Percentiles rank a stretch among this genome's conserved stretches.
phyloP scores from a whole-genome alignment of 1,284 basidiomycete genomes.

The Cryptococcus sp. region DNA sequence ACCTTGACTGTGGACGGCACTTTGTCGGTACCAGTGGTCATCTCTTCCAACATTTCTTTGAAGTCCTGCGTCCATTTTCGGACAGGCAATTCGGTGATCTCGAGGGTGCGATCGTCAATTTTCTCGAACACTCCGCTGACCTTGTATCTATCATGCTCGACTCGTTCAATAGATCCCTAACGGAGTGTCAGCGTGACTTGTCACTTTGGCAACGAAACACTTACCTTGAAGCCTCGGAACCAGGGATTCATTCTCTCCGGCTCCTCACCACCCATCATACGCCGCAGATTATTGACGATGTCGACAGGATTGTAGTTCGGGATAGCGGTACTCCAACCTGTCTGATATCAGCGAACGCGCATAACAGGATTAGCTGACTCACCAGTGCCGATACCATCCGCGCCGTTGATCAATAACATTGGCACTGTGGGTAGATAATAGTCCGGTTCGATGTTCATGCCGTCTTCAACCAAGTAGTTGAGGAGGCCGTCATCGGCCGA shows the following conservation, averaged over 20 bases:
- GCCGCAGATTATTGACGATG: conserved; percentile 82
- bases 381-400: conserved; percentile 98
- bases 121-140: conserved; percentile 74
- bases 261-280: conserved; percentile 85
- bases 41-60: conserved; percentile 83
- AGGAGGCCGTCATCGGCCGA: conserved; percentile 82
- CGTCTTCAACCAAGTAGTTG: conserved; percentile 84
- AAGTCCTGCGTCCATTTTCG: conserved; percentile 93
- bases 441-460: conserved; percentile 85
- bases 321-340: conserved; percentile 92
- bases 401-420: conserved; percentile 87
- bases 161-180: conserved; percentile 78
- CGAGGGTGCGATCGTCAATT: conserved; percentile 81
- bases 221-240: conserved; percentile 84
- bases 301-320: conserved; percentile 94
- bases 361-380: conserved; percentile 10
- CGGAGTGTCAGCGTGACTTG: background rate
- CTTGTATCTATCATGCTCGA: conserved; percentile 83
- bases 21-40: conserved; percentile 63
- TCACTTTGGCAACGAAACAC: conserved; percentile 7
- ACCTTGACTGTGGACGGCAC: conserved; percentile 60
- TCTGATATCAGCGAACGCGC: background rate
- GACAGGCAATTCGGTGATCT: conserved; percentile 94
- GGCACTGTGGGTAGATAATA: conserved; percentile 93
- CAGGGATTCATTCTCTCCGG: conserved; percentile 86